Conservation (phyloP, 148 eudicot species). For the Amaranthus palmeri region DNA sequence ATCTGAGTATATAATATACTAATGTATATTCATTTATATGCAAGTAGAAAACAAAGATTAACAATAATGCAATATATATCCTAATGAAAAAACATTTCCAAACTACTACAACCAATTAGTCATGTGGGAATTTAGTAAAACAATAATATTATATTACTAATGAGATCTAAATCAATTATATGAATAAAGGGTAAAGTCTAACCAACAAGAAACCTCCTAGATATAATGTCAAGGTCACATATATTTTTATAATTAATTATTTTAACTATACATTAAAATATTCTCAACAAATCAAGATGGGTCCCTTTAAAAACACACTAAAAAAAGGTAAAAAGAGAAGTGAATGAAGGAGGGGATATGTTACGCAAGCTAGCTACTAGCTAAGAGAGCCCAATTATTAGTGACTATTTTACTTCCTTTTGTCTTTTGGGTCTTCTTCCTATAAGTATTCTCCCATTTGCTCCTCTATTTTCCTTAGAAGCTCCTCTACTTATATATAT, state of each 20-base stretch:
- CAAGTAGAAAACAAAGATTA: not conserved
- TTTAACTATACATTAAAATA: not conserved
- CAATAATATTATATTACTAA: not conserved
- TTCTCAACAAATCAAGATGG: constrained; percentile 2
- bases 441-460: constrained; percentile 20
- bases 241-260: too few species aligned
- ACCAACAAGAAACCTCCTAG: not conserved
- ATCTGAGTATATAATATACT: too few species aligned
- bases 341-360: not conserved
- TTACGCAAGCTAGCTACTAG: constrained; percentile 6
- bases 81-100: not conserved
- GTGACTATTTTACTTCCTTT: constrained; percentile 13
- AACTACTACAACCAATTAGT: not conserved
- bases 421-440: constrained; percentile 27
- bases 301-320: constrained; percentile 12
- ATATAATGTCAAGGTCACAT: not conserved
- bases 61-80: not conserved
- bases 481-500: constrained; percentile 17
- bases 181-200: not conserved
- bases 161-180: constrained; percentile 13
- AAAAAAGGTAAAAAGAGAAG: not conserved
- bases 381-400: not conserved
- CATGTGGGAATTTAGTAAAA: constrained; percentile 3
- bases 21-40: too few species aligned
- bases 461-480: constrained; percentile 26